These are phyloP conservation scores for Solanum gandarillasii DNA, from an alignment of 257 asterid genomes.

Conservation along the genomic window DNA sequence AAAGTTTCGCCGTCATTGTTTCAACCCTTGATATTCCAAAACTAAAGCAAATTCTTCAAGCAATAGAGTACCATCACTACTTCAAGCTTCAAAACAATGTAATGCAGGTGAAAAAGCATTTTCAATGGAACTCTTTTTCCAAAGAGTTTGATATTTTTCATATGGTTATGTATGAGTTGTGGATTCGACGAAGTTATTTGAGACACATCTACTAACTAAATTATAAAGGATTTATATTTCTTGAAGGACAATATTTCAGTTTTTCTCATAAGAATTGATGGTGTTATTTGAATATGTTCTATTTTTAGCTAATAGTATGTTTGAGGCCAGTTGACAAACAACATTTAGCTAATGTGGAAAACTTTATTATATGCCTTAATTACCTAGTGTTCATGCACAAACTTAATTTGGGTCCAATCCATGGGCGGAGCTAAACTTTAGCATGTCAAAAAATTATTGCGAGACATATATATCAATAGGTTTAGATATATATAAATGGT, in stretches of 20 bases:
- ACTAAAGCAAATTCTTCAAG: constrained; percentile 43
- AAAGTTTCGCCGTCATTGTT: constrained; percentile 48
- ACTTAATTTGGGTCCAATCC: neutral
- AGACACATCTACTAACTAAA: neutral
- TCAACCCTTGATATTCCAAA: constrained; percentile 42
- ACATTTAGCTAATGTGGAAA: neutral
- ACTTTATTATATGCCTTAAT: neutral
- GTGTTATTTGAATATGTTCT: neutral
- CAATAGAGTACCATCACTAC: constrained; percentile 19
- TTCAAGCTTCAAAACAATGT: constrained; percentile 53
- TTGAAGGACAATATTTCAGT: neutral
- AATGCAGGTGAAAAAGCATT: constrained; percentile 51
- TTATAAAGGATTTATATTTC: neutral
- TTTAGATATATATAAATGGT: no score
- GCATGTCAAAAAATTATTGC: no score
- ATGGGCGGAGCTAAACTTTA: no score
- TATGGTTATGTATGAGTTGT: constrained; percentile 78
- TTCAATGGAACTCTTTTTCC: constrained; percentile 50
- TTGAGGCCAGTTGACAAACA: neutral
- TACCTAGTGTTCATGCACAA: neutral
- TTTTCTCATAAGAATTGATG: neutral
- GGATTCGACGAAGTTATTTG: constrained; percentile 66
- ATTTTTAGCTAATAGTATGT: neutral
- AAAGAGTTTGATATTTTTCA: constrained; percentile 63
- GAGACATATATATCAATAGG: no score